Percentiles rank a stretch among this genome's conserved stretches.
Conservation (phyloP, 2,329 filamentous ascomycete species). For the Exophiala phaeomuriformis region DNA sequence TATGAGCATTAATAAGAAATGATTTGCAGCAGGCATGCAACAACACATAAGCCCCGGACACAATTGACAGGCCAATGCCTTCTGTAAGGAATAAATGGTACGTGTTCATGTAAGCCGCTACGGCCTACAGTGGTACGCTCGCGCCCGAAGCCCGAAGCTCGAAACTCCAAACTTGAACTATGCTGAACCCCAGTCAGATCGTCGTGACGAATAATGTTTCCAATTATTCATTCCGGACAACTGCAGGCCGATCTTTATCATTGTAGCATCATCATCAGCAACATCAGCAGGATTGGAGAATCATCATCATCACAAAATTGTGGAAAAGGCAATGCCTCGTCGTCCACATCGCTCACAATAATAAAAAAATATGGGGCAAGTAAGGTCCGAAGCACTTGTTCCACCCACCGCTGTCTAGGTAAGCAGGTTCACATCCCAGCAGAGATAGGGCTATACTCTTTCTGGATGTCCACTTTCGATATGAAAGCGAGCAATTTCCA, state of each 20-base stretch:
- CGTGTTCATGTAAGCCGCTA: not conserved
- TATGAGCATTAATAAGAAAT: no score
- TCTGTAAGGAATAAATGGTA: no score
- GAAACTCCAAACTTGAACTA: not conserved
- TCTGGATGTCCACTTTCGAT: constrained; percentile 19
- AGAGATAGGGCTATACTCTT: constrained; percentile 12
- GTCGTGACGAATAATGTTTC: not conserved
- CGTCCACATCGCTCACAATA: no score
- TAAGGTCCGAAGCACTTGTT: constrained; percentile 16
- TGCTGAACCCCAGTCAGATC: not conserved
- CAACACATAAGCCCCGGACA: no score
- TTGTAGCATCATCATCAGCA: not conserved
- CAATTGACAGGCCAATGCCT: no score
- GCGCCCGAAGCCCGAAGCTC: not conserved
- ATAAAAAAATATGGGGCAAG: not conserved
- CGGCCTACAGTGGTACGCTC: not conserved
- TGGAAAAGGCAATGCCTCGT: not conserved
- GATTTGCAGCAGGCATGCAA: no score
- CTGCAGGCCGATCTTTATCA: no score
- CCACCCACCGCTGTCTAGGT: constrained; percentile 16
- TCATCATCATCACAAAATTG: not conserved
- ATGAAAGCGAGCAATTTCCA: constrained; percentile 21
- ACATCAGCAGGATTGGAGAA: not conserved
- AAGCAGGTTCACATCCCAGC: not conserved
- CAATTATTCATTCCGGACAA: no score